Percentiles rank a stretch among this genome's conserved stretches.
Evolutionary conservation across 2,329 filamentous ascomycete genomes (phyloP).

Genomic region (Aspergillus piperis): DNA sequence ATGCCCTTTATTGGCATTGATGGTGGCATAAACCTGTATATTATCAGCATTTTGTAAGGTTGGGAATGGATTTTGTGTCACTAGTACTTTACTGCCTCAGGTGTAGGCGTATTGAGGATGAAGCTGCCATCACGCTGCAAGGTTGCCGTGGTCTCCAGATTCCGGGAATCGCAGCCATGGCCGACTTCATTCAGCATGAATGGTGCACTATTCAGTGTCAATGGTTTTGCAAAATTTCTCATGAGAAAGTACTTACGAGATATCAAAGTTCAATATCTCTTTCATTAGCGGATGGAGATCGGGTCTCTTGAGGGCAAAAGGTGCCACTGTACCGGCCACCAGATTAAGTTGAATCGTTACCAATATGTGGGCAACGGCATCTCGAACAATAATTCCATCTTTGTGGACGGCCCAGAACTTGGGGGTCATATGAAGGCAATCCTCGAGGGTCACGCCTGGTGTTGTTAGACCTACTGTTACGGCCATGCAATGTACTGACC

Average conservation of each 20-base stretch:
- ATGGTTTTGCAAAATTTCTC: not conserved
- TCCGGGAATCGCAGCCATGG: constrained; percentile 16
- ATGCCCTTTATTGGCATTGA: constrained; percentile 14
- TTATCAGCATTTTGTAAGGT: not conserved
- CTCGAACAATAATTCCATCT: constrained; percentile 8
- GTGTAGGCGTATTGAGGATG: not conserved
- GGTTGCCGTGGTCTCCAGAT: constrained; percentile 17
- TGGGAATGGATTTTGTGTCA: no score
- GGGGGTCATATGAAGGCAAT: constrained; percentile 15
- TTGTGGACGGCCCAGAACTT: constrained; percentile 16
- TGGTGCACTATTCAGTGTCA: no score
- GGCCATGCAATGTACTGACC: no score
- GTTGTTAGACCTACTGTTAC: no score
- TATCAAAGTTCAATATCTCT: not conserved
- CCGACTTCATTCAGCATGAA: constrained; percentile 19
- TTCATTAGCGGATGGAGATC: not conserved
- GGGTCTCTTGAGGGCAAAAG: constrained; percentile 3
- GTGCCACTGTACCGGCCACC: constrained; percentile 13
- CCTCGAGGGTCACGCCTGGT: no score
- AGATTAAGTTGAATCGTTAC: constrained; percentile 15
- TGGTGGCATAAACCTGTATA: constrained; percentile 22
- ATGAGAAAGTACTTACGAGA: not conserved
- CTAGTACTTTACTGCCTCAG: not conserved
- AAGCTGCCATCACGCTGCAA: constrained; percentile 10
- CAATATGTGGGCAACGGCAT: constrained; percentile 10